Evolutionary conservation across 495 filamentous ascomycete genomes (phyloP), one percentile per base, ranked within the genome.

Genomic region (Hypoxylon lenormandii): DNA sequence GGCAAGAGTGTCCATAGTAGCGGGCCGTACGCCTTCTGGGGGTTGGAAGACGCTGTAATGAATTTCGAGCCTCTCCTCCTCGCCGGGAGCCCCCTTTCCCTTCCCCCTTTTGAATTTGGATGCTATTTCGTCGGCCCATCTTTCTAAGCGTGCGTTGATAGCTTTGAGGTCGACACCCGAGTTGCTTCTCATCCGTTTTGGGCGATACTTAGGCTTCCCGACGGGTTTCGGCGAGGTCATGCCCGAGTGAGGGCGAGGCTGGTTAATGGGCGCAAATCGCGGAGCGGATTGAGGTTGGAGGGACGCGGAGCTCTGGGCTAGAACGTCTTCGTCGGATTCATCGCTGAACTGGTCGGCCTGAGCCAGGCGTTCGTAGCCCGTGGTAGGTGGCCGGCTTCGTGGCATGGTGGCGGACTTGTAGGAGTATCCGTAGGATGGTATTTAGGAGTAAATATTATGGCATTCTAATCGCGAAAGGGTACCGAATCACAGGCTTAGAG

Each of bases 51-150:
- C 95, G 1, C 93, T 95, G 80, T 97, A 92, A 70, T 97, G 92
- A 50, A 99, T 99, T 80, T 99, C 96, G 30, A 97, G 84, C 49
- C 88, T 90, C 77, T 94, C 92, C 68, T 96, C 93, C 66, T 94
- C 91, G 22, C 86, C 81, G 15, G 79, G 79, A 76, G 86, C 91
- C 26, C 91, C 91, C 77, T 90, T 94, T 65, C 89, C 87, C 40
- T 87, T 88, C 60, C 85, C 82, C 71, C 93, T 92, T 81, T 97
- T 98, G 86, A 98, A 98, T 72, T 96, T 96, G 68, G 90, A 91
- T 26, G 96, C 94, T 72, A 99, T 98, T 81, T 99, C 94, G 68
- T 97, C 94, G 40, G 96, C 96, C 95, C 95, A 99, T 69, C 91
- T 84, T 77, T 99, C 95, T 16, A 99, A 82, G 48, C 95, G 88